phyloP scores from a whole-genome alignment of 495 filamentous ascomycete species.

The Aspergillus conjunctus region DNA sequence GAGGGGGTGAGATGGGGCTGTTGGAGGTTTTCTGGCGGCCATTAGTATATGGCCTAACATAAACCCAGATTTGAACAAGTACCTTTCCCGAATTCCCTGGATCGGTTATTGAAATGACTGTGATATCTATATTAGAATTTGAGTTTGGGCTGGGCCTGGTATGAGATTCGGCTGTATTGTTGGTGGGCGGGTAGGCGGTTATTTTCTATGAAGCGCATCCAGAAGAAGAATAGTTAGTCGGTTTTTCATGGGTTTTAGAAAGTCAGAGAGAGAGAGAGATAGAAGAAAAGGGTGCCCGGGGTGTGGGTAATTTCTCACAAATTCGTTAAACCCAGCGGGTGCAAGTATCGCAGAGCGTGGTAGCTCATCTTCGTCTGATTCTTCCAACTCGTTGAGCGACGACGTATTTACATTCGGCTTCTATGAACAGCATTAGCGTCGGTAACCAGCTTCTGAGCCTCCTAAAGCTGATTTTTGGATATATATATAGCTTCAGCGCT shows the following conservation, averaged over 20 bases:
- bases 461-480: not conserved
- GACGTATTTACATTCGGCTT: slow-evolving; percentile 64
- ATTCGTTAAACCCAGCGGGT: slow-evolving; percentile 73
- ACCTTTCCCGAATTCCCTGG: slow-evolving; percentile 28
- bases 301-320: slow-evolving; percentile 55
- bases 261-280: slow-evolving; percentile 2
- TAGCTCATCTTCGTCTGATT: slow-evolving; percentile 65
- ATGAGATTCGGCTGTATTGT: slow-evolving; percentile 2
- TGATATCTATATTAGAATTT: slow-evolving; percentile 6
- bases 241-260: not conserved
- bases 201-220: slow-evolving; percentile 1
- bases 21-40: slow-evolving; percentile 27
- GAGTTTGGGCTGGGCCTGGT: slow-evolving; percentile 1
- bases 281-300: no score
- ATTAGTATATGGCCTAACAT: slow-evolving; percentile 11
- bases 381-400: slow-evolving; percentile 51
- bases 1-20: slow-evolving; percentile 61
- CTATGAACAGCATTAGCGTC: slow-evolving; percentile 29
- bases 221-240: not conserved
- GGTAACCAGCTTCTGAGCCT: not conserved
- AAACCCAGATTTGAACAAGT: not conserved
- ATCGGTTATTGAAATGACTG: slow-evolving; percentile 10
- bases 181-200: not conserved
- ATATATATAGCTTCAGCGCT: not conserved
- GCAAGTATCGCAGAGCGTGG: slow-evolving; percentile 87